Conservation (phyloP, 2,329 filamentous ascomycete genomes). For the Aureobasidium leucospermi region DNA sequence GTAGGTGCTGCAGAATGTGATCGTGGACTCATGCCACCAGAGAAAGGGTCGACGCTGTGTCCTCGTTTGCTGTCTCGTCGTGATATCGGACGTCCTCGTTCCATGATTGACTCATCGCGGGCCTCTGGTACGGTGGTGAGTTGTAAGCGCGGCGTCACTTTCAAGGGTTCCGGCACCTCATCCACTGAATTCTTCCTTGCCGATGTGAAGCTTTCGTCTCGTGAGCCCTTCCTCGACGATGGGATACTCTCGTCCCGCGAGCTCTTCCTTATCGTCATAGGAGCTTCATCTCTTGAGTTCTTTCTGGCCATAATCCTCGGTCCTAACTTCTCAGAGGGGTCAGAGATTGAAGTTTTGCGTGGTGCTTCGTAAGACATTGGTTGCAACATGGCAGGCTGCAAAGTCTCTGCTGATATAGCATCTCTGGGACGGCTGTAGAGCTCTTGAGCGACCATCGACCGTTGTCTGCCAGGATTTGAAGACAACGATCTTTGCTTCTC, state of each 20-base stretch:
- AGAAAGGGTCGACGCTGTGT: background rate
- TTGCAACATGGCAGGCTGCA: background rate
- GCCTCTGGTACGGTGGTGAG: background rate
- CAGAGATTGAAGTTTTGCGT: background rate
- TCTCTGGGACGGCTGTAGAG: background rate
- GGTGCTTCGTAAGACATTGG: background rate
- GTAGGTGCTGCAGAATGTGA: background rate
- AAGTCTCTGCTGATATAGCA: background rate
- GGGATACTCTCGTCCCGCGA: background rate
- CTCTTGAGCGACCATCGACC: constrained; percentile 5
- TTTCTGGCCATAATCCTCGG: constrained; percentile 3
- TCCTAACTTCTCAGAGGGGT: background rate
- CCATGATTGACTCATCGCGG: constrained; percentile 5
- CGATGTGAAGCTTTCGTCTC: background rate
- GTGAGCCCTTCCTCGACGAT: background rate
- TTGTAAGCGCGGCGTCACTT: background rate
- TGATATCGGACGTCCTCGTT: background rate
- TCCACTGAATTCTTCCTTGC: background rate
- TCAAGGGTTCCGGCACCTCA: background rate
- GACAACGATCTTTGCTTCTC: background rate
- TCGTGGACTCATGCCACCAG: background rate
- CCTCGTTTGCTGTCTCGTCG: constrained; percentile 3
- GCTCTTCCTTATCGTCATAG: background rate
- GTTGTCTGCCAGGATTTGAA: constrained; percentile 1
- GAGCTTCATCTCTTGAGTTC: background rate